Evolutionary conservation across 2,329 filamentous ascomycete genomes (phyloP).

Genomic region (Xylariomycetidae sp.): DNA sequence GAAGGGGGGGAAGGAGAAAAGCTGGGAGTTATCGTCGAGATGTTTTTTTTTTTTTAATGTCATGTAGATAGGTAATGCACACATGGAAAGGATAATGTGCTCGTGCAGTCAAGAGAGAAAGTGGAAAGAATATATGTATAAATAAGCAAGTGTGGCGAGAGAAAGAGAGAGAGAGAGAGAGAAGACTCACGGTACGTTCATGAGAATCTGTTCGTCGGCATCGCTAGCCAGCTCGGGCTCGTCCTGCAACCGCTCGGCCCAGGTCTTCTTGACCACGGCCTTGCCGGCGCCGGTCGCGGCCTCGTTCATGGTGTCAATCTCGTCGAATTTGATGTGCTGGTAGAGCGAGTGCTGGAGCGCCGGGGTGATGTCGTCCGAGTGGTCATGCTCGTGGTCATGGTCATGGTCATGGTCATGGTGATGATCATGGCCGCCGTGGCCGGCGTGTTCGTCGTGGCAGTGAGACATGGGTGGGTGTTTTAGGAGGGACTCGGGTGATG

Average conservation of each 20-base stretch:
- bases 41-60: not conserved
- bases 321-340: constrained; percentile 84
- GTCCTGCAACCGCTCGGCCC: constrained; percentile 69
- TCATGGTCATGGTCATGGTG: constrained; percentile 30
- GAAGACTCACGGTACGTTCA: constrained; percentile 74
- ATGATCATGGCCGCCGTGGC: constrained; percentile 42
- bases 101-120: not conserved
- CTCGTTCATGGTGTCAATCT: constrained; percentile 83
- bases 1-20: too few species aligned
- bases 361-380: constrained; percentile 87
- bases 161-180: constrained; percentile 1
- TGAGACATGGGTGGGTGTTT: constrained; percentile 41
- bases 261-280: constrained; percentile 82
- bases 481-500: too few species aligned
- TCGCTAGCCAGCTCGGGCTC: constrained; percentile 79
- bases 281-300: constrained; percentile 61
- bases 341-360: constrained; percentile 89
- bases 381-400: constrained; percentile 67
- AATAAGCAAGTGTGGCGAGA: not conserved
- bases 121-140: not conserved
- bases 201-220: constrained; percentile 88
- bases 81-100: not conserved
- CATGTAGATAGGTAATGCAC: not conserved
- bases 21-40: not conserved
- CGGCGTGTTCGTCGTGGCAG: constrained; percentile 47